Percentiles rank a stretch among this genome's conserved stretches.
phyloP scores from a whole-genome alignment of 2,329 filamentous ascomycete genomes.

The Sporothrix protearum region DNA sequence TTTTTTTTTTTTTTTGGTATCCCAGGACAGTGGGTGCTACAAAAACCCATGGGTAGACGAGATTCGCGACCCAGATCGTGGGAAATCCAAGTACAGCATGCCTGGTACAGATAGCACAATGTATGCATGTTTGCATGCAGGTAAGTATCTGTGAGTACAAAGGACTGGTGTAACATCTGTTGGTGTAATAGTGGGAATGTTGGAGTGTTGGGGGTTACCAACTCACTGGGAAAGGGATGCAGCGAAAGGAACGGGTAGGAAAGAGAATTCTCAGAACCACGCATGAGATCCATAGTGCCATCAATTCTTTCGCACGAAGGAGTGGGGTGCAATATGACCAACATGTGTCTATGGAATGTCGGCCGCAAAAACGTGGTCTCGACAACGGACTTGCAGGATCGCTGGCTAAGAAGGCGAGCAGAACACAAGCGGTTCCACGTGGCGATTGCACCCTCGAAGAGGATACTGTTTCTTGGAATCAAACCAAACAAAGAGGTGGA shows the following conservation, averaged over 20 bases:
- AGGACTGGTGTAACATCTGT: neutral
- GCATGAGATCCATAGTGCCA: neutral
- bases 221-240: neutral
- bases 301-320: slow-evolving; percentile 1
- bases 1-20: no score
- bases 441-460: neutral
- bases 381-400: neutral
- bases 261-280: neutral
- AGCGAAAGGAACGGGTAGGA: neutral
- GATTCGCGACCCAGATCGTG: slow-evolving; percentile 19
- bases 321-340: neutral
- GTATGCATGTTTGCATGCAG: neutral
- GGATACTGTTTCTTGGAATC: neutral
- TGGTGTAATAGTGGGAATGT: neutral
- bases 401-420: neutral
- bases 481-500: neutral
- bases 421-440: slow-evolving; percentile 1
- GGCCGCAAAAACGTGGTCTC: neutral
- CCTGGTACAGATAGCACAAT: neutral
- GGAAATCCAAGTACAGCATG: neutral
- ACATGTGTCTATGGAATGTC: neutral
- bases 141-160: neutral
- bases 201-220: neutral
- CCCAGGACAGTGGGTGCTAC: neutral
- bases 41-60: slow-evolving; percentile 14